phyloP scores from a whole-genome alignment of 139 green algal genomes.

The Yamagishiella unicocca region DNA sequence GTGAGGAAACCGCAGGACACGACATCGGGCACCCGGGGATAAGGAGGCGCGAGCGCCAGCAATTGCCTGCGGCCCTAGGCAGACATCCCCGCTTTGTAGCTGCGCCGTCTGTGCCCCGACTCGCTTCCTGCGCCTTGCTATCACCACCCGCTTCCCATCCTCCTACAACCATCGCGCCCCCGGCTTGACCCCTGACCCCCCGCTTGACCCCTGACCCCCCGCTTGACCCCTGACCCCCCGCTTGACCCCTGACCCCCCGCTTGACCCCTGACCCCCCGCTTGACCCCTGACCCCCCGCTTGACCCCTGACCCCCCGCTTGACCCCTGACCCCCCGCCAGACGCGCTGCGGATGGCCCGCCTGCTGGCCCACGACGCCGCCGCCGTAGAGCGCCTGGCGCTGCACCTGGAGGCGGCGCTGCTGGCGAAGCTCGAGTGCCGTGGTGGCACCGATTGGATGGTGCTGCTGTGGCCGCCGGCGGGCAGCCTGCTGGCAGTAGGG shows the following conservation, averaged over 20 bases:
- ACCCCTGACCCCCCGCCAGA: no score
- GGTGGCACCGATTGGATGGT: slow-evolving; percentile 3
- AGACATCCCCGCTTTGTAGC: no score
- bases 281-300: not conserved
- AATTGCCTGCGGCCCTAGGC: no score
- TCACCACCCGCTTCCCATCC: no score
- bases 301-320: no score
- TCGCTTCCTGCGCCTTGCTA: no score
- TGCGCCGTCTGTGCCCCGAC: no score
- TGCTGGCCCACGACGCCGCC: not conserved
- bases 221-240: not conserved
- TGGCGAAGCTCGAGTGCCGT: not conserved
- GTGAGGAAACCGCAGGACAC: no score
- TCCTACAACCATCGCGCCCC: not conserved
- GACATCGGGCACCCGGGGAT: no score
- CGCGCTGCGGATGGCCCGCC: slow-evolving; percentile 17
- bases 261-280: no score
- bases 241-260: not conserved
- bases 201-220: not conserved
- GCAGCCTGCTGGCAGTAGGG: not conserved
- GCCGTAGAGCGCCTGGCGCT: slow-evolving; percentile 4
- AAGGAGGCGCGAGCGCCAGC: no score
- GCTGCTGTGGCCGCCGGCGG: slow-evolving; percentile 35
- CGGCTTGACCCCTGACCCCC: not conserved
- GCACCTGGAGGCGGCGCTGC: not conserved